These are phyloP conservation scores for Paramyrothecium sp. DNA, from an alignment of 2,329 filamentous ascomycete genomes.

Conservation along the genomic window DNA sequence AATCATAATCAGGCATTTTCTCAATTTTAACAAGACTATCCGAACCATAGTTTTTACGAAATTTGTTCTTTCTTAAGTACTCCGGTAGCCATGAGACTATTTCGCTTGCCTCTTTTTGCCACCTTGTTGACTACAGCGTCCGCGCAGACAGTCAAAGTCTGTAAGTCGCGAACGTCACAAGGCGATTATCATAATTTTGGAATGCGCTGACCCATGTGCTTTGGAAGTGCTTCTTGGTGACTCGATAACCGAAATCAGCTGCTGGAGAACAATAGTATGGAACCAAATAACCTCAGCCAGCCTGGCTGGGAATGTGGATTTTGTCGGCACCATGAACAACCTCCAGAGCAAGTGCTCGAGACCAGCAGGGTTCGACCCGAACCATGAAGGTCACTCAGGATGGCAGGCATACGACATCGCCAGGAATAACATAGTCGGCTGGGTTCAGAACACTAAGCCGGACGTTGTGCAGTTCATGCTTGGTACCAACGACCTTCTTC, in stretches of 20 bases:
- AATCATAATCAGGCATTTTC: no score
- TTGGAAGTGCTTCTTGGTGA: constrained; percentile 32
- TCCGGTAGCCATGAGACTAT: background rate
- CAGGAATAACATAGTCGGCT: constrained; percentile 34
- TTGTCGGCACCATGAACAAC: constrained; percentile 38
- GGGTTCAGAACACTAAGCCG: constrained; percentile 32
- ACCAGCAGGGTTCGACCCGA: constrained; percentile 30
- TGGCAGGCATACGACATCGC: constrained; percentile 18
- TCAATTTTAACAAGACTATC: no score
- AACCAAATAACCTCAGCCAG: constrained; percentile 31
- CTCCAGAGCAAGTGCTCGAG: constrained; percentile 35
- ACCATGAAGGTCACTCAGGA: constrained; percentile 37
- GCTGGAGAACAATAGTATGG: constrained; percentile 41
- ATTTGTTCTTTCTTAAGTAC: no score
- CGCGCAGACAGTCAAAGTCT: background rate
- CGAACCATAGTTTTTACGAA: no score
- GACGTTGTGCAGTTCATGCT: constrained; percentile 45
- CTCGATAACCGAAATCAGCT: constrained; percentile 43
- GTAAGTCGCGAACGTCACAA: background rate
- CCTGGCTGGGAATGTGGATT: constrained; percentile 31
- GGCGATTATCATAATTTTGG: background rate
- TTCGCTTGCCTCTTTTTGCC: background rate
- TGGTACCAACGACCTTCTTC: constrained; percentile 40
- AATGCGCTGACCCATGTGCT: background rate
- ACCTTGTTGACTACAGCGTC: background rate